Base-by-base conservation (phyloP, 2,329 filamentous ascomycete species). In the Stagonosporopsis vannaccii region DNA sequence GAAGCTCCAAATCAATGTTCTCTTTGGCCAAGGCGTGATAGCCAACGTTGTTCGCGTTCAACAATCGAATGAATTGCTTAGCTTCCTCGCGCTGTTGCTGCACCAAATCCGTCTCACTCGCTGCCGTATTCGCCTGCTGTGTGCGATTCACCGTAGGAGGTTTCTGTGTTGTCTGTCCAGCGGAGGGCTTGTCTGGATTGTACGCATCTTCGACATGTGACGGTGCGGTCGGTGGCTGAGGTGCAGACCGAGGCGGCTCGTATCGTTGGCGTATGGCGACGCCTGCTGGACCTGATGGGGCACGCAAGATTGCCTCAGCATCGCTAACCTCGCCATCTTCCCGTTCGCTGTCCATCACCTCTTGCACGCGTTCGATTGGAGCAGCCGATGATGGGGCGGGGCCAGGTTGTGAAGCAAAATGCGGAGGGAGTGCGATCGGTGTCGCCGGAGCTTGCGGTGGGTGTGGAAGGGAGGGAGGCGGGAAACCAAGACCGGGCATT, bases 281-380 rank as follows among this genome's bases (percentile, higher is more conserved):
- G 28, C 17, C 40, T 6, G 58, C 60, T 28, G 63, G 60, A 23
- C 19, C 44, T 7, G 58, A 60, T 23, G 64, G 60, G 11, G 57
- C 51, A 19, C 57, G 51, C 22, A 63, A 59, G 28, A 47, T 33
- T 5, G 20, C 58, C 17, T 70, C 72, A 6, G 59, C 56, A n/a
- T 94, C 91, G 60, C 86, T 90, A 26, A 95, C 73, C 72, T 96
- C 91, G 15, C 90, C 90, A 67, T 96, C 91, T 68, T 95, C 90
- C 52, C 78, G 78, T 53, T 84, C 81, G 51, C 74, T 73, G 41
- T 80, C 72, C 44, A 73, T 62, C 26, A 72, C 68, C 15, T 73
- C 67, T 26, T 60, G 59, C 11, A 74, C 41, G 44, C 70, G 71
- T 23, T 75, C 67, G 30, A 63, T 60, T 4, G 55, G 45, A 8